Evolutionary conservation across 257 asterid species (phyloP).

Genomic region (Ilex aquifolium): DNA sequence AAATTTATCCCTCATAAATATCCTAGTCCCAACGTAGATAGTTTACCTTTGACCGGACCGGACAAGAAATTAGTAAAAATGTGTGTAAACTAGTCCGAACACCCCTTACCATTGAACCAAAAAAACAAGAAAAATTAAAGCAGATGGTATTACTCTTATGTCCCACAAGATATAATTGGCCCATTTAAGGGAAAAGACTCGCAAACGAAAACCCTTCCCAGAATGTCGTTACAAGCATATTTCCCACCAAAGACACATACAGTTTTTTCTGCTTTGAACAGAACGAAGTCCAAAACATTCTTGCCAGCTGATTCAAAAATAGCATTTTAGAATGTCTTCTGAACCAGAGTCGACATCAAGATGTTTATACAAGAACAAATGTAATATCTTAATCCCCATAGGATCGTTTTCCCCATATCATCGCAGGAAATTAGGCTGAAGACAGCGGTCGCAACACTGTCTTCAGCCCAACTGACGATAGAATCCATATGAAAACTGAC

Average conservation of each 20-base stretch:
- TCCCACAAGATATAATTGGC: no score
- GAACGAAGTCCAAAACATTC: neutral
- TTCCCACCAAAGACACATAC: neutral
- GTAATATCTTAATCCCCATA: neutral
- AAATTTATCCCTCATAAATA: no score
- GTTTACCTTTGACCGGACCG: no score
- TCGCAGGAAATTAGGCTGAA: slow-evolving; percentile 10
- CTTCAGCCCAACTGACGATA: slow-evolving; percentile 1
- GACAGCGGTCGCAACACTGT: neutral
- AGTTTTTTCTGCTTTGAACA: neutral
- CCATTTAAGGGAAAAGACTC: no score
- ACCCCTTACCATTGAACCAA: no score
- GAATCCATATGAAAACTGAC: slow-evolving; percentile 1
- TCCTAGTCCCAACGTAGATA: no score
- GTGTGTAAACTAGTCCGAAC: no score
- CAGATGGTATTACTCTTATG: no score
- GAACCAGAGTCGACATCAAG: slow-evolving; percentile 12
- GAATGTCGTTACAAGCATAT: no score
- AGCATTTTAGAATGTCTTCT: neutral
- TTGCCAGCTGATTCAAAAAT: neutral
- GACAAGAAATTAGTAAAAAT: no score
- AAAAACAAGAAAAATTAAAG: no score
- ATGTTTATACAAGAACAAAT: slow-evolving; percentile 20
- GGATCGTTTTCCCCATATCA: neutral
- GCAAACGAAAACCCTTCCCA: no score